Conservation (phyloP, 495 filamentous ascomycete genomes). For the Neurospora sp. region DNA sequence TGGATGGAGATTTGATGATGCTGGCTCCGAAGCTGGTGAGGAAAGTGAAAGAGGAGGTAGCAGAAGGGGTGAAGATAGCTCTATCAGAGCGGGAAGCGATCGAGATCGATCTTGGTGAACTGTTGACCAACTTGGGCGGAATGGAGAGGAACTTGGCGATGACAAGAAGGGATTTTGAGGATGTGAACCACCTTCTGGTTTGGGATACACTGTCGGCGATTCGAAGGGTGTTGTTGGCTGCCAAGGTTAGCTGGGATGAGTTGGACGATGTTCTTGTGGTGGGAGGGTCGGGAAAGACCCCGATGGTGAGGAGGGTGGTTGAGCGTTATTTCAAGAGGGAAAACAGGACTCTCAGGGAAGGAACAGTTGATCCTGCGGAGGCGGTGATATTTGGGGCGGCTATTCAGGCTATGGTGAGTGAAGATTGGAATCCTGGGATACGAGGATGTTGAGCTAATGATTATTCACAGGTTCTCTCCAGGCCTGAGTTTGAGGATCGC, state of each 20-base stretch:
- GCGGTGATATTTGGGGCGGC: conserved; percentile 91
- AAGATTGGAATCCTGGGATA: neutral
- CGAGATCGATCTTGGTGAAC: conserved; percentile 88
- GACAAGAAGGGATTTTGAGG: conserved; percentile 93
- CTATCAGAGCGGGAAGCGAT: conserved; percentile 91
- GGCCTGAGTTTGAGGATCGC: conserved; percentile 52
- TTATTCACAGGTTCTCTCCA: conserved; percentile 46
- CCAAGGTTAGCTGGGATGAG: conserved; percentile 60
- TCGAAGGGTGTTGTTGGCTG: conserved; percentile 81
- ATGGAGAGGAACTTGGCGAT: conserved; percentile 93
- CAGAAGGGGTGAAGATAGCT: conserved; percentile 96
- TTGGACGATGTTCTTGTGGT: conserved; percentile 79
- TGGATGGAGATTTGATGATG: conserved; percentile 64
- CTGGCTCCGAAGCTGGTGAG: conserved; percentile 84
- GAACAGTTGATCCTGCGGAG: conserved; percentile 87
- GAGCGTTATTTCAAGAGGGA: conserved; percentile 95
- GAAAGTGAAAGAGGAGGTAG: conserved; percentile 85
- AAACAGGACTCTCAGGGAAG: conserved; percentile 43
- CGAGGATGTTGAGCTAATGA: neutral
- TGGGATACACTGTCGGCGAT: conserved; percentile 91
- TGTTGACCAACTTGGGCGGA: conserved; percentile 55
- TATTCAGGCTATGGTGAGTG: conserved; percentile 68
- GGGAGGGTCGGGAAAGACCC: conserved; percentile 86
- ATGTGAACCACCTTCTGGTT: conserved; percentile 90
- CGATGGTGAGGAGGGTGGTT: conserved; percentile 78